Percentiles rank a stretch among this genome's conserved stretches.
phyloP scores from a whole-genome alignment of 345 rosid genomes.

The Mangifera indica region DNA sequence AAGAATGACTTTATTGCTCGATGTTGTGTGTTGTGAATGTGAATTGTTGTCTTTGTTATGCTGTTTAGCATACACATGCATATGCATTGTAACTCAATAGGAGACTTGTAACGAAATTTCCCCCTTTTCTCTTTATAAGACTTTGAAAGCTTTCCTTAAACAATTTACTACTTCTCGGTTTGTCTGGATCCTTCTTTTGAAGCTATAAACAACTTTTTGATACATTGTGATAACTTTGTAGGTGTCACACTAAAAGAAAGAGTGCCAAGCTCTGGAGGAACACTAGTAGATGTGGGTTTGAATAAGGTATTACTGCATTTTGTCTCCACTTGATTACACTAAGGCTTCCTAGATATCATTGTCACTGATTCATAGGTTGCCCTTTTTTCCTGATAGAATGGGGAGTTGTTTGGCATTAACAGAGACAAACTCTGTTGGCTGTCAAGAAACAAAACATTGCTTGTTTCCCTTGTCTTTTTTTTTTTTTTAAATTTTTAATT shows the following conservation, averaged over 20 bases:
- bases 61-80: background rate
- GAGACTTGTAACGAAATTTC: background rate
- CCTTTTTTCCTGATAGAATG: background rate
- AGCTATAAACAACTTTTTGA: background rate
- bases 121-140: background rate
- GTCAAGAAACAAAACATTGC: background rate
- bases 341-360: background rate
- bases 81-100: background rate
- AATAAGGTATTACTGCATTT: slow-evolving; percentile 52
- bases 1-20: background rate
- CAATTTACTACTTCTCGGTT: background rate
- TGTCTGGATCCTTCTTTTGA: background rate
- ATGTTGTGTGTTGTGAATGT: background rate
- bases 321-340: background rate
- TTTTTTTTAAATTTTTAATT: background rate
- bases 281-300: slow-evolving; percentile 86
- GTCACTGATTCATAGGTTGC: background rate
- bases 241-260: slow-evolving; percentile 71
- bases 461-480: background rate
- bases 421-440: background rate
- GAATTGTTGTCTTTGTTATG: background rate
- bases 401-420: background rate
- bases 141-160: background rate
- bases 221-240: slow-evolving; percentile 30
- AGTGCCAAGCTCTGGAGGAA: slow-evolving; percentile 43